Conservation (phyloP, 2,329 filamentous ascomycete genomes). For the Myriosclerotinia curreyana region DNA sequence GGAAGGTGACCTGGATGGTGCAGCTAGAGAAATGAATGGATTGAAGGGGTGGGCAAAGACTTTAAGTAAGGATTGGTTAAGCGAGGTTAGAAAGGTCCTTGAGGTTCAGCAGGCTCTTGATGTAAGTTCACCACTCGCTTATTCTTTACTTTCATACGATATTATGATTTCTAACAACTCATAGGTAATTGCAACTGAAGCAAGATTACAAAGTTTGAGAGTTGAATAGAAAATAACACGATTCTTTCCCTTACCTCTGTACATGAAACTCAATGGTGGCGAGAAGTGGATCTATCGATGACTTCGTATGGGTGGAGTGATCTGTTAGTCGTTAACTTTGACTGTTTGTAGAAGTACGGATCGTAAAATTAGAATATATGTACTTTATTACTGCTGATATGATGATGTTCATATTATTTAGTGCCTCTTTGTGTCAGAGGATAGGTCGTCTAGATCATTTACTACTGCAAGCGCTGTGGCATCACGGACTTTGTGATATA, state of each 20-base stretch:
- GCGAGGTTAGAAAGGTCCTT: conserved; percentile 84
- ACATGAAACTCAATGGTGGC: conserved; percentile 20
- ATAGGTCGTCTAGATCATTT: background rate
- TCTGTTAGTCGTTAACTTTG: background rate
- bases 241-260: conserved; percentile 32
- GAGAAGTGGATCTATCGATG: background rate
- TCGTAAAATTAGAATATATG: conserved; percentile 18
- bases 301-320: conserved; percentile 1
- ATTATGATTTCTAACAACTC: conserved; percentile 25
- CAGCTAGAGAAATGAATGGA: conserved; percentile 91
- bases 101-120: conserved; percentile 96
- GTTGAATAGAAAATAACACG: conserved; percentile 59
- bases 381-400: conserved; percentile 3
- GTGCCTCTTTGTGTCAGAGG: background rate
- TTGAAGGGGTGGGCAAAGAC: conserved; percentile 94
- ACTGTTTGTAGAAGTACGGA: conserved; percentile 20
- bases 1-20: conserved; percentile 87
- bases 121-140: conserved; percentile 56
- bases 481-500: no score
- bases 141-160: background rate
- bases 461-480: background rate
- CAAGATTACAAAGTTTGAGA: conserved; percentile 80
- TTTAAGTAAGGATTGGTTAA: conserved; percentile 88
- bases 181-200: conserved; percentile 85
- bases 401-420: background rate